Conservation (phyloP, 1,284 basidiomycete genomes). For the Trichosporon sp. region DNA sequence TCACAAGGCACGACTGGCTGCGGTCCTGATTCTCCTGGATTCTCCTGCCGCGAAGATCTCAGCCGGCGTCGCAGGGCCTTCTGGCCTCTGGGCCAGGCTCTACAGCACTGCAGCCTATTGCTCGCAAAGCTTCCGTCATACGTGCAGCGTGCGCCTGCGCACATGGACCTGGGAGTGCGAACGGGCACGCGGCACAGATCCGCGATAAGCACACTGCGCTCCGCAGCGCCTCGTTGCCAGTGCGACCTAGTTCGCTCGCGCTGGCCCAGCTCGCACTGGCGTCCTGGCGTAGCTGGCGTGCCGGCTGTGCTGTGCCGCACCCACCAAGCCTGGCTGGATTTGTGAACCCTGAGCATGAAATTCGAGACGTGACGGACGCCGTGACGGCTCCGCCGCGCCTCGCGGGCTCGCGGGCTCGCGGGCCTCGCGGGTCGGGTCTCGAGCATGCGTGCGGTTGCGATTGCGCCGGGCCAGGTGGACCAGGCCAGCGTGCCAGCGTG, state of each 20-base stretch:
- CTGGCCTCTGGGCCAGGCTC: too few species aligned
- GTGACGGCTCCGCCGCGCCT: not conserved
- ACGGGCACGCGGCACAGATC: not conserved
- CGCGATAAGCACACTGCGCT: not conserved
- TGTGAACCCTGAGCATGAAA: not conserved
- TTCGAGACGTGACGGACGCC: not conserved
- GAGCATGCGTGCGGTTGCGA: not conserved
- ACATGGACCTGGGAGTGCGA: not conserved
- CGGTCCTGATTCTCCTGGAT: not conserved
- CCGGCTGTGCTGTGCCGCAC: too few species aligned
- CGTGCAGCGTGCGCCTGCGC: too few species aligned
- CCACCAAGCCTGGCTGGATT: not conserved
- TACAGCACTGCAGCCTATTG: too few species aligned
- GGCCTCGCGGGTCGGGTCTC: too few species aligned
- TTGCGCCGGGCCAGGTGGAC: not conserved
- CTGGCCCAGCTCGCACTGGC: not conserved
- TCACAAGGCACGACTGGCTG: not conserved
- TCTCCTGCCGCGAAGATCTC: not conserved
- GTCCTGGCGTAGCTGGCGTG: not conserved
- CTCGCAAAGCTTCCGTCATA: too few species aligned
- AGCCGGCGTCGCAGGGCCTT: too few species aligned
- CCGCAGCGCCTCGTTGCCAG: not conserved
- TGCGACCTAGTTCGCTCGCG: not conserved
- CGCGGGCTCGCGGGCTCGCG: too few species aligned
- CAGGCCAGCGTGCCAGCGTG: too few species aligned